Conservation (phyloP, 305 asterid species). For the Fraxinus nigra region DNA sequence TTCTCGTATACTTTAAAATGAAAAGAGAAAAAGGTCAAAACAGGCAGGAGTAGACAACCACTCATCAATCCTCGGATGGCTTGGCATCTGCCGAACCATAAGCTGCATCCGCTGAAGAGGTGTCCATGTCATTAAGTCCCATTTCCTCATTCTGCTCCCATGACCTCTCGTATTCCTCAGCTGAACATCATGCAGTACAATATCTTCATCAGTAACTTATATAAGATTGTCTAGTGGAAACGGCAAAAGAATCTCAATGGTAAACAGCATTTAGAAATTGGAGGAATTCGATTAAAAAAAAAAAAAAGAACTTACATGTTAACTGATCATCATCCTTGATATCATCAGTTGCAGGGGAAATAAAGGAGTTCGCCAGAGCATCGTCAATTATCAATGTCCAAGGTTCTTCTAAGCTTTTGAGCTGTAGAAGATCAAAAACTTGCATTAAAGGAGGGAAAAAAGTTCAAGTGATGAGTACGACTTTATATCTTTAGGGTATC, state of each 20-base stretch:
- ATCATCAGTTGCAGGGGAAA: constrained; percentile 81
- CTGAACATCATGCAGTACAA: constrained; percentile 29
- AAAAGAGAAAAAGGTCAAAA: background rate
- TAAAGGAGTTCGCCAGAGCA: constrained; percentile 81
- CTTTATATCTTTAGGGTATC: background rate
- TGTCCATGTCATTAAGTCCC: constrained; percentile 94
- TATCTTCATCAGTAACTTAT: background rate
- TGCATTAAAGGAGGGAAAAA: background rate
- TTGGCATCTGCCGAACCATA: constrained; percentile 20
- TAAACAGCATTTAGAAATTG: background rate
- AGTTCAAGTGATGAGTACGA: background rate
- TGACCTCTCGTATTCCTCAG: constrained; percentile 79
- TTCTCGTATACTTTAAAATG: too few relatives aligned
- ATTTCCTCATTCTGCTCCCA: constrained; percentile 97
- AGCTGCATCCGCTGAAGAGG: constrained; percentile 73
- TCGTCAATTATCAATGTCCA: constrained; percentile 90
- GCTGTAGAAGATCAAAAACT: constrained; percentile 36
- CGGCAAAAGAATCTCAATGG: background rate
- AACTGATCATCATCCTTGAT: constrained; percentile 68
- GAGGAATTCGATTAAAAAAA: background rate
- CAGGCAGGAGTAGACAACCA: background rate
- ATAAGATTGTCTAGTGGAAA: background rate
- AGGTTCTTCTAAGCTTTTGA: constrained; percentile 66
- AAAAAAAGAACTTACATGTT: constrained; percentile 46
- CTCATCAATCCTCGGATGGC: background rate